phyloP scores from a whole-genome alignment of 164 flowering plant genomes.

The Annona cherimola region DNA sequence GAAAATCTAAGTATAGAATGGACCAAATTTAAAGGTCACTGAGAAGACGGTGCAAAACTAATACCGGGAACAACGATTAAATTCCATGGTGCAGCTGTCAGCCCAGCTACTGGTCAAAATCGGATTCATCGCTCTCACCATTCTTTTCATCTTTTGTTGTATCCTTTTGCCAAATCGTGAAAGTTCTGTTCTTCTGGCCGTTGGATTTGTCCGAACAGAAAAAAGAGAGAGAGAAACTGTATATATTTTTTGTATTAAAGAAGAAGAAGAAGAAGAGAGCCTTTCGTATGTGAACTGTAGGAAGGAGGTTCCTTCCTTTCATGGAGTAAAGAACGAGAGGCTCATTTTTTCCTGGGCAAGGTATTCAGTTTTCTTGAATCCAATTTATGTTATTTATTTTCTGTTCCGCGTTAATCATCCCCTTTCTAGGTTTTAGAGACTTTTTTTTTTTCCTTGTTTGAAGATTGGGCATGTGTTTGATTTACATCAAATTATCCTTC shows the following conservation, averaged over 20 bases:
- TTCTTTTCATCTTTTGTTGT: not conserved
- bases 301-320: not conserved
- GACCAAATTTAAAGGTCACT: too few species aligned
- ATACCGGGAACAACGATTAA: too few species aligned
- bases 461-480: not conserved
- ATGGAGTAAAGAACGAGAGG: not conserved
- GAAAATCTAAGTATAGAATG: too few species aligned
- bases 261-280: too few species aligned
- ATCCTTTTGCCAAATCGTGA: not conserved
- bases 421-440: not conserved
- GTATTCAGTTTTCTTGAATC: not conserved
- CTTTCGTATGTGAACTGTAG: not conserved
- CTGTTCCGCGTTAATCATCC: not conserved
- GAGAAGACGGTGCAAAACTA: too few species aligned
- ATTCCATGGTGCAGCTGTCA: not conserved
- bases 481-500: not conserved
- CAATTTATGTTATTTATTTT: too few species aligned
- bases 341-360: not conserved
- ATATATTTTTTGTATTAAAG: too few species aligned
- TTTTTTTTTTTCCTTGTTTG: too few species aligned
- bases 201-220: not conserved
- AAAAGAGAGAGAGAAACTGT: not conserved
- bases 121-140: not conserved
- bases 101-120: not conserved
- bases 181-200: not conserved